Conservation (phyloP, 1,284 basidiomycete genomes). For the Austropuccinia psidii region DNA sequence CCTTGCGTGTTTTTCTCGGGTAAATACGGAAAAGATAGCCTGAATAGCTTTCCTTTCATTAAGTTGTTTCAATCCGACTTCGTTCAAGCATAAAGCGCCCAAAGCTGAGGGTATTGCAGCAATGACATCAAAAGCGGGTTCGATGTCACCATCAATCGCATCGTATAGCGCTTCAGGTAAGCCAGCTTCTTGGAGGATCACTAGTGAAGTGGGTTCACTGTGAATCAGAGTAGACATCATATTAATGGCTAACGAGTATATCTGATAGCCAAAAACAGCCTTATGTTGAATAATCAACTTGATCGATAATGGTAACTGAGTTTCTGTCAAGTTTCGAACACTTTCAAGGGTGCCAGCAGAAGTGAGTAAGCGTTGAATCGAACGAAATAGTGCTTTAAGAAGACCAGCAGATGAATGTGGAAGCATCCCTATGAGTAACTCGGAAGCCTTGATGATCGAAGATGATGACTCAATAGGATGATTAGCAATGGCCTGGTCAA, state of each 20-base stretch:
- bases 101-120: slow-evolving; percentile 91
- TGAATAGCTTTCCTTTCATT: slow-evolving; percentile 64
- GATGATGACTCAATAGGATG: slow-evolving; percentile 33
- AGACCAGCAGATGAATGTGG: slow-evolving; percentile 48
- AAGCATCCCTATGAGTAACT: slow-evolving; percentile 18
- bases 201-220: slow-evolving; percentile 92
- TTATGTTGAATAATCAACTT: slow-evolving; percentile 80
- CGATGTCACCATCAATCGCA: slow-evolving; percentile 72
- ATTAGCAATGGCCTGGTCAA: slow-evolving; percentile 39
- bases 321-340: slow-evolving; percentile 86
- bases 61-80: slow-evolving; percentile 75
- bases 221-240: slow-evolving; percentile 97
- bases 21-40: slow-evolving; percentile 75
- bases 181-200: slow-evolving; percentile 82
- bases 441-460: slow-evolving; percentile 12
- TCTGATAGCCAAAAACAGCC: slow-evolving; percentile 72
- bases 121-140: slow-evolving; percentile 82
- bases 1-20: slow-evolving; percentile 73
- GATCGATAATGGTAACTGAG: slow-evolving; percentile 73
- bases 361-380: slow-evolving; percentile 93
- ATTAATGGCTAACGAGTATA: slow-evolving; percentile 83
- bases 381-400: slow-evolving; percentile 83
- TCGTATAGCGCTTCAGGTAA: slow-evolving; percentile 84
- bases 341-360: slow-evolving; percentile 88
- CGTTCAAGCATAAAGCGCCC: slow-evolving; percentile 90